Evolutionary conservation across 1,284 basidiomycete species (phyloP).

Genomic region (Filobasidium uniguttulatum): DNA sequence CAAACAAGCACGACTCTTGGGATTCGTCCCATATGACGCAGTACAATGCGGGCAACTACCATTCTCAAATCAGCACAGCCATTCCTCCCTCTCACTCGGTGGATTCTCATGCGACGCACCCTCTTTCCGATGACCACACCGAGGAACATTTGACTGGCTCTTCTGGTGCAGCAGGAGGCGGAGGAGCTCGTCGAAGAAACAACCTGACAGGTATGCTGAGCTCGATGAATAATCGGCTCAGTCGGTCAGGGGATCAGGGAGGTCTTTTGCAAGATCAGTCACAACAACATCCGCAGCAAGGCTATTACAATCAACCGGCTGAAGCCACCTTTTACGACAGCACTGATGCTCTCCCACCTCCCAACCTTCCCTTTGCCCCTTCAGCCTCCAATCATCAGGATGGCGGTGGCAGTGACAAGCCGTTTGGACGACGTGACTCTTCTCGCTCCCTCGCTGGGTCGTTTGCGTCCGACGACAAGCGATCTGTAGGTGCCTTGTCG

Average conservation of each 20-base stretch:
- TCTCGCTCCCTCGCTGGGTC: neutral
- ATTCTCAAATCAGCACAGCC: too few species aligned
- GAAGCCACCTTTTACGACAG: too few species aligned
- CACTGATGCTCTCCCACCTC: neutral
- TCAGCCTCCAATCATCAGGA: neutral
- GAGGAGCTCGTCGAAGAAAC: neutral
- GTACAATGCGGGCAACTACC: too few species aligned
- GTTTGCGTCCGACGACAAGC: constrained; percentile 2
- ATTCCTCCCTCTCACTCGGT: too few species aligned
- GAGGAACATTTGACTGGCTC: too few species aligned
- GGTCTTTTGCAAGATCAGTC: too few species aligned
- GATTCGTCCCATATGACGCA: too few species aligned
- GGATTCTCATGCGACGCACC: too few species aligned
- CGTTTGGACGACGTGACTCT: neutral
- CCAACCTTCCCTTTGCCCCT: neutral
- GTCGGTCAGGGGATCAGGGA: neutral
- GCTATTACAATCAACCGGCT: neutral
- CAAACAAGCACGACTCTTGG: too few species aligned
- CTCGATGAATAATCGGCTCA: neutral
- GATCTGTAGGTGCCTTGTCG: constrained; percentile 36
- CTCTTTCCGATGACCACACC: too few species aligned
- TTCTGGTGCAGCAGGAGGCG: too few species aligned
- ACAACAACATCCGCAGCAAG: neutral
- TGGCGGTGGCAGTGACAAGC: neutral
- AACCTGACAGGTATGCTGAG: neutral